Percentiles rank a stretch among this genome's conserved stretches.
These are phyloP conservation scores for Boechera stricta DNA, from an alignment of 345 rosid genomes.

Conservation along the genomic window DNA sequence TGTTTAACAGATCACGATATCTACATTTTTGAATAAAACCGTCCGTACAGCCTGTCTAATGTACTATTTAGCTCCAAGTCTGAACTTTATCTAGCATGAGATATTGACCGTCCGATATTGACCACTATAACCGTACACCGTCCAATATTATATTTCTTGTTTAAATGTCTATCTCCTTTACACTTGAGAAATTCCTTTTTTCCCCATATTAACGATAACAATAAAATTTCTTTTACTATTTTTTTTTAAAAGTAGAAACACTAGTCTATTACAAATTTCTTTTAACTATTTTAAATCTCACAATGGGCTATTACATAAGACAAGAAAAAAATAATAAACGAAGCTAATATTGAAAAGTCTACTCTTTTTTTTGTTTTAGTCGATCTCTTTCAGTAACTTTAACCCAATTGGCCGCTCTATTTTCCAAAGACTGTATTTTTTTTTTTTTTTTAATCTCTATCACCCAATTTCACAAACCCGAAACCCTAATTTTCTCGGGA, in stretches of 20 bases:
- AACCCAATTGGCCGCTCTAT: slow-evolving; percentile 41
- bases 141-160: background rate
- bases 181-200: background rate
- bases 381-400: slow-evolving; percentile 18
- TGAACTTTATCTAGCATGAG: background rate
- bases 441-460: background rate
- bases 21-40: slow-evolving; percentile 2
- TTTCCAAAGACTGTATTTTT: slow-evolving; percentile 16
- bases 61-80: slow-evolving; percentile 7
- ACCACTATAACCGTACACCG: slow-evolving; percentile 9
- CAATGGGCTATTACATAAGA: too few species aligned
- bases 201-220: background rate
- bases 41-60: background rate
- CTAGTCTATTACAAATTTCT: too few species aligned
- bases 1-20: background rate
- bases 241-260: too few species aligned
- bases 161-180: background rate
- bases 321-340: background rate
- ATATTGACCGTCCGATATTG: slow-evolving; percentile 10
- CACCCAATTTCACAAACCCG: slow-evolving; percentile 38
- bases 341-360: background rate
- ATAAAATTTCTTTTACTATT: background rate
- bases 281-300: too few species aligned
- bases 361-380: background rate
- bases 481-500: slow-evolving; percentile 45